Evolutionary conservation across 371 early-diverging fungal genomes (phyloP).

Genomic region (Syncephalastrum racemosum): DNA sequence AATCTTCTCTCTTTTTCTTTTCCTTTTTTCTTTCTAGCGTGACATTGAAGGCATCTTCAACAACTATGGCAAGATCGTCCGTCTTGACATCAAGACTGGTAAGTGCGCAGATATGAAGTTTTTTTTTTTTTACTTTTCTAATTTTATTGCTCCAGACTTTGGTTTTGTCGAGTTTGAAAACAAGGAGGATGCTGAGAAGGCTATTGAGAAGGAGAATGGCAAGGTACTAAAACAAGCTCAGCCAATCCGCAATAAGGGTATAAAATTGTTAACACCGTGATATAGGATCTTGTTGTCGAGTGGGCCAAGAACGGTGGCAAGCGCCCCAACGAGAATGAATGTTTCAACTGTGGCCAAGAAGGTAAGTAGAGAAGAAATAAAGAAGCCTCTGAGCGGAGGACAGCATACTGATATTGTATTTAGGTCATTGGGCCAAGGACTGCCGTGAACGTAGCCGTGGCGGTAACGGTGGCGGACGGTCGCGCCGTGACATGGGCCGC

Average conservation of each 20-base stretch:
- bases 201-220: conserved; percentile 60
- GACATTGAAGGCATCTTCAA: conserved; percentile 74
- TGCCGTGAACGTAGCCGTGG: conserved; percentile 51
- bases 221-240: conserved; percentile 50
- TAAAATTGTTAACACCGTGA: background rate
- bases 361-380: conserved; percentile 37
- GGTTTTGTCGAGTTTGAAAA: conserved; percentile 77
- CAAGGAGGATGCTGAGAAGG: conserved; percentile 72
- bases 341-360: conserved; percentile 69
- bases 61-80: conserved; percentile 74
- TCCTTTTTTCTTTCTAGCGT: conserved; percentile 28
- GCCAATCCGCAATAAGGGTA: conserved; percentile 51
- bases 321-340: conserved; percentile 57
- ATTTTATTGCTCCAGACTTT: conserved; percentile 56
- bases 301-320: conserved; percentile 61
- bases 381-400: background rate
- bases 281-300: conserved; percentile 49
- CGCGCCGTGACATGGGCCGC: conserved; percentile 26
- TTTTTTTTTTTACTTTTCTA: background rate
- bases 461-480: conserved; percentile 25
- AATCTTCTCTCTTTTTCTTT: too few species aligned
- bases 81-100: conserved; percentile 69
- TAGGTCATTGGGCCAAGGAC: conserved; percentile 79
- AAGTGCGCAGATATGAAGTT: background rate
- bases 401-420: background rate